Evolutionary conservation across 2,329 filamentous ascomycete genomes (phyloP).

Genomic region (Parasarocladium wereldwijsianum): DNA sequence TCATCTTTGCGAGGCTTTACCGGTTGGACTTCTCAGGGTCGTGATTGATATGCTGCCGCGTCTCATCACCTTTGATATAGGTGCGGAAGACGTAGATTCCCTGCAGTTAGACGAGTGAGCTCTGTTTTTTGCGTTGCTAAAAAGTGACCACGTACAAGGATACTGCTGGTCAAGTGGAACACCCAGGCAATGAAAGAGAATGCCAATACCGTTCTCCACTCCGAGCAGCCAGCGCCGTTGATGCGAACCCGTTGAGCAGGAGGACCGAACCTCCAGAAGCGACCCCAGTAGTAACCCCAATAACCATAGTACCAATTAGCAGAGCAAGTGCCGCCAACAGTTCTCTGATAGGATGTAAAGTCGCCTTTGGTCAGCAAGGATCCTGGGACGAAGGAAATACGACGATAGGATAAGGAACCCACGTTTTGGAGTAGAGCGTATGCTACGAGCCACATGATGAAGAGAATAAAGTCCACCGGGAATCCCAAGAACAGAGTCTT

Average conservation of each 20-base stretch:
- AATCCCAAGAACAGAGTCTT: constrained; percentile 10
- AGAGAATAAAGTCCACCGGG: constrained; percentile 13
- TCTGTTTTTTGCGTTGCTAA: not conserved
- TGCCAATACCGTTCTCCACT: constrained; percentile 11
- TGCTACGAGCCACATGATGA: constrained; percentile 14
- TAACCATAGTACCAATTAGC: constrained; percentile 11
- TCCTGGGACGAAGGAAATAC: too few relatives aligned
- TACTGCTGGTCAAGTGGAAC: constrained; percentile 9
- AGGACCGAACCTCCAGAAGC: constrained; percentile 8
- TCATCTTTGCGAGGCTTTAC: too few relatives aligned
- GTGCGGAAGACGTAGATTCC: constrained; percentile 3
- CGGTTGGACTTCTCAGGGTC: not conserved
- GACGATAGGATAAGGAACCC: constrained; percentile 2
- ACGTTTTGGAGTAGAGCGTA: constrained; percentile 12
- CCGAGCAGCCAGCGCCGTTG: constrained; percentile 7
- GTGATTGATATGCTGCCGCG: not conserved
- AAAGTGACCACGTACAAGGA: constrained; percentile 7
- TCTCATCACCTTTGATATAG: constrained; percentile 2
- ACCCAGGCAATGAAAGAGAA: constrained; percentile 12
- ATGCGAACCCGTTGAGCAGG: constrained; percentile 5
- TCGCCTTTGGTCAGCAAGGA: not conserved
- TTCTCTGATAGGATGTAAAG: constrained; percentile 6
- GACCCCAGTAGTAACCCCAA: constrained; percentile 15
- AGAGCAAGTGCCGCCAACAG: constrained; percentile 6
- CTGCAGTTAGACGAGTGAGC: not conserved